Evolutionary conservation across 176 grass and related monocot species (phyloP).

Genomic region (Zizania latifolia): DNA sequence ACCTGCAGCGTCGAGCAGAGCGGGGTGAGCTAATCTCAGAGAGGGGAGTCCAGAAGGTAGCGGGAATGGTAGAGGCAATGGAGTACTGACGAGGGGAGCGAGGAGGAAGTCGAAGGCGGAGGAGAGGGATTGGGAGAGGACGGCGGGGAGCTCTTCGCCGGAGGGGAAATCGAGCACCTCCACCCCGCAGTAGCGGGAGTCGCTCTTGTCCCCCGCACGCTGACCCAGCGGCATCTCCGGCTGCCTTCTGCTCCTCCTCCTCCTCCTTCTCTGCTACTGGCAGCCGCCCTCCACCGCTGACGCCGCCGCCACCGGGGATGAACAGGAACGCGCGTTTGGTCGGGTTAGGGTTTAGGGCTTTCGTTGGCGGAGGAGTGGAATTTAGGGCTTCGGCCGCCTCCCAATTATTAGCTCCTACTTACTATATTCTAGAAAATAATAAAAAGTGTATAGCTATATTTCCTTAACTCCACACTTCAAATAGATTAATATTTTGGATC

Average conservation of each 20-base stretch:
- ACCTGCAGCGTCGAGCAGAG: constrained; percentile 41
- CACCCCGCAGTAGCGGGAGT: constrained; percentile 93
- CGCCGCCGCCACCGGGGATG: constrained; percentile 9
- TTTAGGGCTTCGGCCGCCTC: neutral
- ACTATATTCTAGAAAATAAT: too few relatives aligned
- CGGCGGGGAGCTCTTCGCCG: constrained; percentile 61
- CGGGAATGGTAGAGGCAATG: neutral
- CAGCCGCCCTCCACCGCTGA: constrained; percentile 3
- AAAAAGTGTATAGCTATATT: too few relatives aligned
- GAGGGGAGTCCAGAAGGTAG: neutral
- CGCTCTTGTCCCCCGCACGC: constrained; percentile 87
- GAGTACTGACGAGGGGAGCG: constrained; percentile 40
- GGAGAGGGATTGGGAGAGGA: constrained; percentile 62
- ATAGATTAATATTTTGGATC: too few relatives aligned
- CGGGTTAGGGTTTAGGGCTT: constrained; percentile 47
- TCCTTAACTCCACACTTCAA: too few relatives aligned
- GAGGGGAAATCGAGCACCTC: constrained; percentile 70
- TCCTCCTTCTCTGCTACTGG: neutral
- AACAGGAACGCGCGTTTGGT: neutral
- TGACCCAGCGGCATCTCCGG: constrained; percentile 82
- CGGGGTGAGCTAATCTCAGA: neutral
- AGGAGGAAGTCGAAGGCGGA: constrained; percentile 84
- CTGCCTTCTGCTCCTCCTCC: neutral
- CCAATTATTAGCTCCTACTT: too few relatives aligned
- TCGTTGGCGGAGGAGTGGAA: constrained; percentile 2